Percentiles rank a stretch among this genome's conserved stretches.
These are phyloP conservation scores for Phalaenopsis hybrid DNA, from an alignment of 116 monocot species.

Conservation along the genomic window DNA sequence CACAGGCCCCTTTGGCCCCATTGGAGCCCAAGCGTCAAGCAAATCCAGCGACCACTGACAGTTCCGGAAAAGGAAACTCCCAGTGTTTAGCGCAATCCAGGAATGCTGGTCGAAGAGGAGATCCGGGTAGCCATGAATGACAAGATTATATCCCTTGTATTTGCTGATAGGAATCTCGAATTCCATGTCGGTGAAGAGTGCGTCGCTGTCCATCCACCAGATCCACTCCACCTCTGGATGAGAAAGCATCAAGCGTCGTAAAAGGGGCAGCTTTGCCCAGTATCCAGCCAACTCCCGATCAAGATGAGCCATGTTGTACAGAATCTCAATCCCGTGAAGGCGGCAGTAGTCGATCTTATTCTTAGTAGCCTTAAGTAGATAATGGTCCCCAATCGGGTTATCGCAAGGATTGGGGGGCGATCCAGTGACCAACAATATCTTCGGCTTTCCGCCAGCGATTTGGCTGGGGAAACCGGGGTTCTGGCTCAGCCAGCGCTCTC, in stretches of 20 bases:
- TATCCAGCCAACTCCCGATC: conserved; percentile 60
- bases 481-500: conserved; percentile 30
- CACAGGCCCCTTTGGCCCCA: conserved; percentile 57
- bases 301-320: conserved; percentile 65
- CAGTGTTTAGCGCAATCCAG: conserved; percentile 67
- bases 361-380: conserved; percentile 57
- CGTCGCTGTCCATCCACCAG: conserved; percentile 80
- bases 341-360: conserved; percentile 78
- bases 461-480: conserved; percentile 43
- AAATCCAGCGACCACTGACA: conserved; percentile 64
- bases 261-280: conserved; percentile 66
- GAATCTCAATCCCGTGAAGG: conserved; percentile 60
- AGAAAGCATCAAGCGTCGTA: conserved; percentile 48
- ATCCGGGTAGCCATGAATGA: conserved; percentile 66
- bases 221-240: conserved; percentile 80
- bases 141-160: conserved; percentile 37
- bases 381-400: conserved; percentile 64
- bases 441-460: conserved; percentile 20
- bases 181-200: conserved; percentile 66
- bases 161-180: conserved; percentile 48
- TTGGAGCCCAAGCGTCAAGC: conserved; percentile 65
- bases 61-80: conserved; percentile 58
- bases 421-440: conserved; percentile 61
- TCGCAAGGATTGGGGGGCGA: conserved; percentile 62
- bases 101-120: conserved; percentile 62